phyloP scores from a whole-genome alignment of 495 filamentous ascomycete genomes.

The Trypethelium eluteriae region DNA sequence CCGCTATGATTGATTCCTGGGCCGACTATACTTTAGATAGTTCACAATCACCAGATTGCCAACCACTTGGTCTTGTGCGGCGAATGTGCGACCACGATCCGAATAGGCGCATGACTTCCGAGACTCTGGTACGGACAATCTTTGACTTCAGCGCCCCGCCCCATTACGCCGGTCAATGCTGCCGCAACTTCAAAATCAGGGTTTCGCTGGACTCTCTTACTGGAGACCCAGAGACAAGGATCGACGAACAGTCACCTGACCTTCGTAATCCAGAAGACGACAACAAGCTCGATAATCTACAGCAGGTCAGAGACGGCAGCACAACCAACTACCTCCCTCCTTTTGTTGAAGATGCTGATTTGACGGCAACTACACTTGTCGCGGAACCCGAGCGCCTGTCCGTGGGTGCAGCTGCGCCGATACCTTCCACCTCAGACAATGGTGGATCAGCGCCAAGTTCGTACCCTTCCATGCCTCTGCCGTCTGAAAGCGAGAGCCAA shows the following conservation, averaged over 20 bases:
- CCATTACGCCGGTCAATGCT: slow-evolving; percentile 1
- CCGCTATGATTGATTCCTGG: neutral
- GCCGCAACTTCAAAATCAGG: slow-evolving; percentile 4
- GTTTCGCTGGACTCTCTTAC: neutral
- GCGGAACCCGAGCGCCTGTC: slow-evolving; percentile 4
- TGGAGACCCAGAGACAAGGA: neutral
- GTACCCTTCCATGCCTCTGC: neutral
- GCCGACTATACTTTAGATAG: neutral
- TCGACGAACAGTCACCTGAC: neutral
- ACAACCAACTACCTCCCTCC: neutral
- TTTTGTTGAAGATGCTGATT: slow-evolving; percentile 1
- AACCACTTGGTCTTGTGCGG: slow-evolving; percentile 5
- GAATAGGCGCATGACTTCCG: neutral
- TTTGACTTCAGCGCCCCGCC: neutral
- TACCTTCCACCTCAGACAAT: neutral
- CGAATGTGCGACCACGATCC: slow-evolving; percentile 8
- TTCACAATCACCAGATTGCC: slow-evolving; percentile 6
- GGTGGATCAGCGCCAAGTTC: neutral
- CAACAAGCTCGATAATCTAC: neutral
- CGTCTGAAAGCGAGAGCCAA: neutral
- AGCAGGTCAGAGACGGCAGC: neutral
- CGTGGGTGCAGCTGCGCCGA: neutral
- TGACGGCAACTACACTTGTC: neutral
- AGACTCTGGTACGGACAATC: neutral
- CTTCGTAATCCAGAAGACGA: neutral